phyloP scores from a whole-genome alignment of 176 grass and related monocot genomes.

The Oryza coarctata region DNA sequence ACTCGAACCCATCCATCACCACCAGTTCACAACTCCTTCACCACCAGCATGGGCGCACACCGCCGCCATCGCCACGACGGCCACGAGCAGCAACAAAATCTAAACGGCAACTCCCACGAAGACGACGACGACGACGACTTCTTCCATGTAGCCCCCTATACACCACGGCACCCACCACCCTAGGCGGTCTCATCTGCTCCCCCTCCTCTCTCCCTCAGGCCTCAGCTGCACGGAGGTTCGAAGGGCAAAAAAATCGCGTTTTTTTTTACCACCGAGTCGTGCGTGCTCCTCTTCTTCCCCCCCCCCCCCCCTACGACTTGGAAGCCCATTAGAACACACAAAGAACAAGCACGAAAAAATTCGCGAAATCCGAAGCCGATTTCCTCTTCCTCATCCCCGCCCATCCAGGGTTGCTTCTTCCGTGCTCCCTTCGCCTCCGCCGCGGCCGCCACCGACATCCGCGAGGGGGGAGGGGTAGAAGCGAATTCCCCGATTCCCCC shows the following conservation, averaged over 20 bases:
- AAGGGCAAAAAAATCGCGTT: slow-evolving; percentile 12
- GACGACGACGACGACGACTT: slow-evolving; percentile 31
- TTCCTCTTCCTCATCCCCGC: slow-evolving; percentile 16
- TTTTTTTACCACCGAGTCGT: slow-evolving; percentile 1
- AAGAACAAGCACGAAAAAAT: slow-evolving; percentile 34
- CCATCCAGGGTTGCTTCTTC: slow-evolving; percentile 20
- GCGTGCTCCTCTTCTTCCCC: background rate
- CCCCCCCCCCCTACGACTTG: slow-evolving; percentile 23
- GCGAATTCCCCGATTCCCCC: slow-evolving; percentile 8
- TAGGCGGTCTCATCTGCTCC: background rate
- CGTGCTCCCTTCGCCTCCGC: slow-evolving; percentile 13
- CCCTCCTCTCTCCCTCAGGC: background rate
- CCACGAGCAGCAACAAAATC: slow-evolving; percentile 28
- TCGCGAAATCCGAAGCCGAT: slow-evolving; percentile 28
- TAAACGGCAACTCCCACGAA: slow-evolving; percentile 28
- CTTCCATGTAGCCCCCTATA: slow-evolving; percentile 8
- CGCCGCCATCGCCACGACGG: slow-evolving; percentile 6
- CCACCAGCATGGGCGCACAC: slow-evolving; percentile 32
- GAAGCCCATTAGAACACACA: slow-evolving; percentile 52
- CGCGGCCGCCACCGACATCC: slow-evolving; percentile 18
- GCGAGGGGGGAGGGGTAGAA: background rate
- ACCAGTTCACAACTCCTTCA: background rate
- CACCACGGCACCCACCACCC: slow-evolving; percentile 16
- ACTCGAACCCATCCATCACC: slow-evolving; percentile 29
- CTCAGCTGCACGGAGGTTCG: slow-evolving; percentile 24